A percentile compares a stretch with the other conserved stretches of the same genome.
phyloP scores from a whole-genome alignment of 106 monocot genomes.

The Apostasia shenzhenica region DNA sequence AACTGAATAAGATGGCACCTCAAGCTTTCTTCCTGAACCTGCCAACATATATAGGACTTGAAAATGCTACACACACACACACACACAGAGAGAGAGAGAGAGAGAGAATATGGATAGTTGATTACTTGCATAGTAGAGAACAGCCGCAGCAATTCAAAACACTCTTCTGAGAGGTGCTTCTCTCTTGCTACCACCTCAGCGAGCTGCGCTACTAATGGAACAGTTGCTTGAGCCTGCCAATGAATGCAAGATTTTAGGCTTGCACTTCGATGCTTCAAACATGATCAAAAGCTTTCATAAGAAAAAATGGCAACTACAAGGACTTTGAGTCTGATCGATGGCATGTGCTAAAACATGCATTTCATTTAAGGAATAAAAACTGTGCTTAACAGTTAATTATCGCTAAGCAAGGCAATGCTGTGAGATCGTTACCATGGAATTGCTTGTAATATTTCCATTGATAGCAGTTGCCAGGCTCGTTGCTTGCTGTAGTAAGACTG shows the following conservation, averaged over 20 bases:
- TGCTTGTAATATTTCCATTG: not conserved
- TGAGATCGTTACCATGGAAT: conserved; percentile 1
- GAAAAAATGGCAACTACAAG: not conserved
- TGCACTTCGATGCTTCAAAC: not conserved
- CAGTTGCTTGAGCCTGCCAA: conserved; percentile 18
- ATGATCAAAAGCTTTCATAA: not conserved
- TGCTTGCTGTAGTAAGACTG: conserved; percentile 14
- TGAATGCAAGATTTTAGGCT: not conserved
- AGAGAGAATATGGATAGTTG: not conserved
- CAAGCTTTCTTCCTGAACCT: conserved; percentile 44
- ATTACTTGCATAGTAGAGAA: conserved; percentile 23
- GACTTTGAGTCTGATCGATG: not conserved
- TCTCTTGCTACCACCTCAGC: conserved; percentile 22
- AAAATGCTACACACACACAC: not conserved
- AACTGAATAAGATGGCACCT: conserved; percentile 31
- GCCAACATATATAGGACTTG: not conserved
- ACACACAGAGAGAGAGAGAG: not conserved
- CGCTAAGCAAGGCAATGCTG: not conserved
- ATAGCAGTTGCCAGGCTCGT: conserved; percentile 9
- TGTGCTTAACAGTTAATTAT: not conserved
- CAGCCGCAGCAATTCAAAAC: conserved; percentile 16
- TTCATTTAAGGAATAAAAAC: not conserved
- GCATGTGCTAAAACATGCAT: not conserved
- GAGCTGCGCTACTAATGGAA: conserved; percentile 18
- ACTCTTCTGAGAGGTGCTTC: conserved; percentile 22